These are phyloP conservation scores for Apiotrichum siamense DNA, from an alignment of 1,284 basidiomycete genomes.

Conservation along the genomic window DNA sequence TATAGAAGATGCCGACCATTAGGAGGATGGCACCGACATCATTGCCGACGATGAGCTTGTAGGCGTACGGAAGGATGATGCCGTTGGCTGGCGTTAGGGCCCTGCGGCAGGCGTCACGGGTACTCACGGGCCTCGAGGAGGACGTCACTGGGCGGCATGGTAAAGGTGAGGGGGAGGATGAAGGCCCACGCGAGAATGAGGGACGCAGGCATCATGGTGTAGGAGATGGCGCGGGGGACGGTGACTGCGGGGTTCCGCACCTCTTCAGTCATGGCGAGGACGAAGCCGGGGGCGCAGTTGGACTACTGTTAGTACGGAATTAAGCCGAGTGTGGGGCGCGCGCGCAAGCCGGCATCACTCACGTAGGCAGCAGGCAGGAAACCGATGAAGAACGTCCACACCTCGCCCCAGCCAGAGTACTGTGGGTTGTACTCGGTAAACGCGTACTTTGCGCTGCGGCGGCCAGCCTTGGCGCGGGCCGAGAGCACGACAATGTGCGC, in stretches of 20 bases:
- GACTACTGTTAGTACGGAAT: not conserved
- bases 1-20: constrained; percentile 11
- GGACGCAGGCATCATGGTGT: constrained; percentile 12
- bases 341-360: not conserved
- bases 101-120: no score
- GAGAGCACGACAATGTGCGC: constrained; percentile 10
- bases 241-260: constrained; percentile 7
- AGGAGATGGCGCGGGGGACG: constrained; percentile 10
- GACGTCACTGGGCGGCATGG: constrained; percentile 12
- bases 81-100: constrained; percentile 5
- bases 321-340: no score
- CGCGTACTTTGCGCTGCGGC: constrained; percentile 12
- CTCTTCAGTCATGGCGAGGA: constrained; percentile 17
- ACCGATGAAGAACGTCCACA: constrained; percentile 18
- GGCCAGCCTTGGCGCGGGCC: constrained; percentile 12
- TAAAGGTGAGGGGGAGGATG: constrained; percentile 13
- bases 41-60: constrained; percentile 15
- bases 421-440: constrained; percentile 14
- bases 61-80: constrained; percentile 10
- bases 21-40: constrained; percentile 11
- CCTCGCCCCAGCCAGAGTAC: constrained; percentile 11
- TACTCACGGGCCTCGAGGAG: constrained; percentile 16
- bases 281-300: constrained; percentile 11
- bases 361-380: constrained; percentile 13
- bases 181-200: constrained; percentile 13